Percentiles rank a stretch among this genome's conserved stretches.
These are phyloP conservation scores for Abrus precatorius DNA, from an alignment of 306 rosid genomes.

Conservation along the genomic window DNA sequence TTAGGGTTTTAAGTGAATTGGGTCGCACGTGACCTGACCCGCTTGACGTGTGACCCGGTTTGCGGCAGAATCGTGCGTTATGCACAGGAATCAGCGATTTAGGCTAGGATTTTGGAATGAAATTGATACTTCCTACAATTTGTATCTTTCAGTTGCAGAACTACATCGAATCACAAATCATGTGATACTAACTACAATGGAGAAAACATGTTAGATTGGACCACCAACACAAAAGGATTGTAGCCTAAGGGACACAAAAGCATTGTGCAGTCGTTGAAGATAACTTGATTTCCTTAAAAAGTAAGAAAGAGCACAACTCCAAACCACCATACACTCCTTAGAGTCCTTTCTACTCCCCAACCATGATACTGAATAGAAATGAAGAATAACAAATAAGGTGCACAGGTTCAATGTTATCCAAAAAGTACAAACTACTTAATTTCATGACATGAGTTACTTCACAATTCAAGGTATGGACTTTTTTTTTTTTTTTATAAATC, in stretches of 20 bases:
- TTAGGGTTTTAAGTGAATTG: no score
- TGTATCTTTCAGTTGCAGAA: no score
- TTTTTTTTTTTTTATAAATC: neutral
- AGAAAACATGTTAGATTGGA: neutral
- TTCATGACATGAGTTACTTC: conserved; percentile 1
- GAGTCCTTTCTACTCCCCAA: conserved; percentile 1
- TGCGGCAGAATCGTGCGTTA: no score
- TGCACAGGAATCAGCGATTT: no score
- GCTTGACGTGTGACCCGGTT: no score
- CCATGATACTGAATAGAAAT: conserved; percentile 5
- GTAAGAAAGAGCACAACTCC: neutral
- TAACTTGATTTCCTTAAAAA: no score
- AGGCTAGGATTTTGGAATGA: no score
- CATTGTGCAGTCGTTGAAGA: no score
- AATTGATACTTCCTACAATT: no score
- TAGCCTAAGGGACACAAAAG: neutral
- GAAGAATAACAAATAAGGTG: conserved; percentile 4
- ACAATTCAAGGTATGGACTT: conserved; percentile 14
- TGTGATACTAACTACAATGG: neutral
- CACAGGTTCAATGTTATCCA: conserved; percentile 14
- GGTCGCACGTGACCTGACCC: no score
- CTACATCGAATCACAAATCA: no score
- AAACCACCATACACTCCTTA: neutral
- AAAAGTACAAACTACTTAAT: neutral
- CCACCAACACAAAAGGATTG: neutral